These are phyloP conservation scores for Apodospora peruviana DNA, from an alignment of 495 filamentous ascomycete species.

Conservation along the genomic window DNA sequence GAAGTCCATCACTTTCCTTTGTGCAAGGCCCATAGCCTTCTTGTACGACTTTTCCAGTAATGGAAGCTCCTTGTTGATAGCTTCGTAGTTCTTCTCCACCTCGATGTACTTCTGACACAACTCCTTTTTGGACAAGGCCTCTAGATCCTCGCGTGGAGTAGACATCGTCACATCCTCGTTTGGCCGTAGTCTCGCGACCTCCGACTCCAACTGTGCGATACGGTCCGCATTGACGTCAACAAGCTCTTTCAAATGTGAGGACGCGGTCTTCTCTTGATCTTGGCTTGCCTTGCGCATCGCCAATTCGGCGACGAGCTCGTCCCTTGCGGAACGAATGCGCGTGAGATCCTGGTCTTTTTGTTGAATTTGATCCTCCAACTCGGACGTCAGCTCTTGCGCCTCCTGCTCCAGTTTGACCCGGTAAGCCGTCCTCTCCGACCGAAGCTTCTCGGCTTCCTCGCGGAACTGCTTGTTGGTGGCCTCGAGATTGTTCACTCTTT, in stretches of 20 bases:
- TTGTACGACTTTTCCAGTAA: constrained; percentile 83
- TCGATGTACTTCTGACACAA: constrained; percentile 65
- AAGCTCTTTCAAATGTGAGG: constrained; percentile 70
- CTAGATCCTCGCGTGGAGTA: constrained; percentile 42
- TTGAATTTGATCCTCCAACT: constrained; percentile 74
- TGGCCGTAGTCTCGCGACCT: constrained; percentile 65
- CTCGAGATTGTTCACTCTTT: constrained; percentile 85
- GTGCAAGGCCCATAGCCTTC: constrained; percentile 74
- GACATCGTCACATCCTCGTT: constrained; percentile 36
- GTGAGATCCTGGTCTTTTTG: constrained; percentile 79
- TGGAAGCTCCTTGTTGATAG: constrained; percentile 80
- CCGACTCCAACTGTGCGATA: constrained; percentile 73
- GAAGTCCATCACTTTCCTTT: constrained; percentile 77
- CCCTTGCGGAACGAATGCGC: constrained; percentile 72
- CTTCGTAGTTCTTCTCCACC: constrained; percentile 69
- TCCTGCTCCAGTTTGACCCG: constrained; percentile 76
- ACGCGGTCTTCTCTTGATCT: constrained; percentile 64
- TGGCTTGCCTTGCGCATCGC: constrained; percentile 72
- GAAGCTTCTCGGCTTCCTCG: constrained; percentile 77
- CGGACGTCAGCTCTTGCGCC: constrained; percentile 58
- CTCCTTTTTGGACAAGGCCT: constrained; percentile 56
- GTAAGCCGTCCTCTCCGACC: constrained; percentile 78
- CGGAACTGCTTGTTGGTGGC: constrained; percentile 79
- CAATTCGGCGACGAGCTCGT: constrained; percentile 77
- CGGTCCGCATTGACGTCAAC: constrained; percentile 66